phyloP scores from a whole-genome alignment of 2,329 filamentous ascomycete species.

The Monilinia fructicola region DNA sequence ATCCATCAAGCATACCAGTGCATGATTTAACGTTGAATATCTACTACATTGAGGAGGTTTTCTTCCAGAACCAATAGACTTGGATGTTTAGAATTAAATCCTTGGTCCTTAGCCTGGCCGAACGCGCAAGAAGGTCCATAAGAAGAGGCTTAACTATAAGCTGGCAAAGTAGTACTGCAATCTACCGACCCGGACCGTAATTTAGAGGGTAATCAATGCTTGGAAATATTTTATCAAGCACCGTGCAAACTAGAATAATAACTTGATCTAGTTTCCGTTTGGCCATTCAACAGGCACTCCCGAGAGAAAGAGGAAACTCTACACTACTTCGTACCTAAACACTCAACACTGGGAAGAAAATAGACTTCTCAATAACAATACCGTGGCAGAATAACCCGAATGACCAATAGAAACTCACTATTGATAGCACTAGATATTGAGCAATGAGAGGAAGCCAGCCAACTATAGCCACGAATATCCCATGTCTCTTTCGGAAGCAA shows the following conservation, averaged over 20 bases:
- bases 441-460: neutral
- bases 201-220: neutral
- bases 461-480: neutral
- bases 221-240: neutral
- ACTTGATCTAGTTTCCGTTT: neutral
- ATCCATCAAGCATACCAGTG: neutral
- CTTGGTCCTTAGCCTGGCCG: neutral
- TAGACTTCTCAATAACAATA: neutral
- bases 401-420: too few species aligned
- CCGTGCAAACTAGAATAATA: neutral
- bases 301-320: neutral
- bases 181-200: neutral
- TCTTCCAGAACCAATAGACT: neutral
- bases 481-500: neutral
- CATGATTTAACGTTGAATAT: neutral
- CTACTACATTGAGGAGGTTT: neutral
- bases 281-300: too few species aligned
- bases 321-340: neutral
- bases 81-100: neutral
- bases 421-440: neutral
- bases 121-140: slow-evolving; percentile 1
- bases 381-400: too few species aligned
- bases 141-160: neutral
- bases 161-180: neutral
- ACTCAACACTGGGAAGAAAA: neutral